Evolutionary conservation across 202 grass and related monocot genomes (phyloP).

Genomic region (Zoysia matrella): DNA sequence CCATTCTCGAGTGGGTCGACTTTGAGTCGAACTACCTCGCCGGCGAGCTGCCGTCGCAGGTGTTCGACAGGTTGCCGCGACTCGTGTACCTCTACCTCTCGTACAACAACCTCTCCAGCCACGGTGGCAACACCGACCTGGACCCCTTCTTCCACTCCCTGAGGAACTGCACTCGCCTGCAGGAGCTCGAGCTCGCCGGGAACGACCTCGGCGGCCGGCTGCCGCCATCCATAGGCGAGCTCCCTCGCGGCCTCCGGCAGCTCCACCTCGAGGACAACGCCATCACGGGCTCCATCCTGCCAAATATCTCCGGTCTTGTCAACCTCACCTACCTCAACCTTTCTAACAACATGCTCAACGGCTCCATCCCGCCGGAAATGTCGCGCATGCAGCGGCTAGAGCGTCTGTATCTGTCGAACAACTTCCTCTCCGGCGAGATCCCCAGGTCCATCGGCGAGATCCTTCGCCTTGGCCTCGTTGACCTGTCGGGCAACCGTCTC

Average conservation of each 20-base stretch:
- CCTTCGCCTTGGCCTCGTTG: slow-evolving; percentile 56
- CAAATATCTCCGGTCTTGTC: slow-evolving; percentile 55
- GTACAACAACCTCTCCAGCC: slow-evolving; percentile 68
- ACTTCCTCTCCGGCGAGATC: slow-evolving; percentile 59
- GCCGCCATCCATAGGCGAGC: slow-evolving; percentile 26
- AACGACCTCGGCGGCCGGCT: slow-evolving; percentile 57
- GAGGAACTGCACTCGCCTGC: slow-evolving; percentile 54
- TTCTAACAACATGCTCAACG: slow-evolving; percentile 66
- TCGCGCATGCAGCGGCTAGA: slow-evolving; percentile 49
- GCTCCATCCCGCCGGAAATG: slow-evolving; percentile 57
- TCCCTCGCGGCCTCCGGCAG: slow-evolving; percentile 44
- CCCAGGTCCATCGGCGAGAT: slow-evolving; percentile 45
- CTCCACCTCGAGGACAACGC: slow-evolving; percentile 65
- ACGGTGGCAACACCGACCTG: slow-evolving; percentile 60
- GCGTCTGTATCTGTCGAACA: slow-evolving; percentile 60
- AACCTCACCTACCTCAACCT: slow-evolving; percentile 66
- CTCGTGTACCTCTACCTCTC: slow-evolving; percentile 69
- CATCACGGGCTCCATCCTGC: slow-evolving; percentile 58
- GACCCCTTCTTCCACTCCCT: slow-evolving; percentile 60
- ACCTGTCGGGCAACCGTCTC: slow-evolving; percentile 59
- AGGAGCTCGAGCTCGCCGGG: slow-evolving; percentile 72
- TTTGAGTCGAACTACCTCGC: slow-evolving; percentile 64
- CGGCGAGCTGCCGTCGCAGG: slow-evolving; percentile 52
- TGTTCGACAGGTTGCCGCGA: slow-evolving; percentile 53
- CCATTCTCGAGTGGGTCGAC: slow-evolving; percentile 60